These are phyloP conservation scores for Neodidymelliopsis sp. DNA, from an alignment of 2,329 filamentous ascomycete species.

Conservation along the genomic window DNA sequence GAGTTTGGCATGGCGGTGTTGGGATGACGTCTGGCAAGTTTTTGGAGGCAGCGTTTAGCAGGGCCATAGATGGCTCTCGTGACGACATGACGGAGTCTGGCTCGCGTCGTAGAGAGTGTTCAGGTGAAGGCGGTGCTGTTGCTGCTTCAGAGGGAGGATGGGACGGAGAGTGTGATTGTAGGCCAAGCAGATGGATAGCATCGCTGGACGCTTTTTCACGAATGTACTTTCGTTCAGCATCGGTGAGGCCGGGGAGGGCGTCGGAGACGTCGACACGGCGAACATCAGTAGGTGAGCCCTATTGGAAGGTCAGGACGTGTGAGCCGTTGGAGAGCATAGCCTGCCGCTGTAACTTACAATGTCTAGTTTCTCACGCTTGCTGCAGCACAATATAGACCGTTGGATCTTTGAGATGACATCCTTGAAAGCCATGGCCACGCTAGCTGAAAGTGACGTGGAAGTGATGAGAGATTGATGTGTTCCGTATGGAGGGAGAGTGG, in stretches of 20 bases:
- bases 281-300: constrained; percentile 43
- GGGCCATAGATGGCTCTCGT: constrained; percentile 26
- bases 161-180: constrained; percentile 24
- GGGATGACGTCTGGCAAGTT: constrained; percentile 32
- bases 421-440: constrained; percentile 33
- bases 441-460: neutral
- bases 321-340: too few species aligned
- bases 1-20: constrained; percentile 28
- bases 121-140: constrained; percentile 22
- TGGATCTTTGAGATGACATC: constrained; percentile 29
- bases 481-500: neutral
- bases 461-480: neutral
- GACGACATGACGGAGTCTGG: constrained; percentile 20
- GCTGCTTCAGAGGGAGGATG: constrained; percentile 22
- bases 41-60: constrained; percentile 34
- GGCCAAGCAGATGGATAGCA: constrained; percentile 33
- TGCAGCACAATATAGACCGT: constrained; percentile 37
- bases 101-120: constrained; percentile 17
- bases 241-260: constrained; percentile 38
- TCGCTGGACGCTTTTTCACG: constrained; percentile 42
- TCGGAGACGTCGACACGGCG: constrained; percentile 39
- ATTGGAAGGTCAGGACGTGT: neutral
- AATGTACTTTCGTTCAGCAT: constrained; percentile 37
- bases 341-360: constrained; percentile 23
- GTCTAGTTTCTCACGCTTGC: constrained; percentile 28